Evolutionary conservation across 768 basidiomycete species (phyloP).

Genomic region (Floccularia luteovirens): DNA sequence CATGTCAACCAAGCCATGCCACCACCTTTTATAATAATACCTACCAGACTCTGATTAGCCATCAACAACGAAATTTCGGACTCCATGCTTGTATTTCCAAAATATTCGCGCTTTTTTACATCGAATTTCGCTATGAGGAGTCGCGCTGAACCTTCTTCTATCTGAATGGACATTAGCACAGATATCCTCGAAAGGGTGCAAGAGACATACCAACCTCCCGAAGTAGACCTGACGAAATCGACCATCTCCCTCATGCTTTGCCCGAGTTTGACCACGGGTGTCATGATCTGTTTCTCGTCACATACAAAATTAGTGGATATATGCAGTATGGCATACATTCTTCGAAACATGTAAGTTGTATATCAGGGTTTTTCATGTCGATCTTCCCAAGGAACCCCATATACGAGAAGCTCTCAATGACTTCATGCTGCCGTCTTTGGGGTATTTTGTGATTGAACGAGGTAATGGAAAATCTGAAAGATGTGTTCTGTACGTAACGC

Average conservation of each 20-base stretch:
- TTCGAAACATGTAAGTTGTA: conserved; percentile 71
- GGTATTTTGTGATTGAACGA: conserved; percentile 73
- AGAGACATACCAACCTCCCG: conserved; percentile 72
- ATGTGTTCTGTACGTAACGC: conserved; percentile 52
- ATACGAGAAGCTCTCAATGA: conserved; percentile 78
- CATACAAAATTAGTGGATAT: not conserved
- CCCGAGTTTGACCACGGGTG: conserved; percentile 34
- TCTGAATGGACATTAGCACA: conserved; percentile 11
- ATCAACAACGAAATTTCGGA: conserved; percentile 91
- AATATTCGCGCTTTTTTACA: conserved; percentile 86
- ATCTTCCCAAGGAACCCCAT: conserved; percentile 81
- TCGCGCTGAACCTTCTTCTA: conserved; percentile 66
- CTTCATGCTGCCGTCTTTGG: conserved; percentile 50
- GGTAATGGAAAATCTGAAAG: conserved; percentile 76
- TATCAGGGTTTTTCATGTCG: conserved; percentile 72
- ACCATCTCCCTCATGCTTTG: conserved; percentile 55
- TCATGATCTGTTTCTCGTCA: conserved; percentile 33
- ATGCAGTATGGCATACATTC: conserved; percentile 55
- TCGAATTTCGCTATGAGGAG: conserved; percentile 63
- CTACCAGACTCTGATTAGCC: conserved; percentile 90
- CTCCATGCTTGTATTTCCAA: conserved; percentile 98
- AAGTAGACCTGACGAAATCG: conserved; percentile 69
- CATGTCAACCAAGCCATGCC: not conserved
- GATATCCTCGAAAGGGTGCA: not conserved
- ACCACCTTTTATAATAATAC: conserved; percentile 8